Evolutionary conservation across 768 basidiomycete genomes (phyloP), one percentile per base, ranked within the genome.

Genomic region (Zangia roseola): DNA sequence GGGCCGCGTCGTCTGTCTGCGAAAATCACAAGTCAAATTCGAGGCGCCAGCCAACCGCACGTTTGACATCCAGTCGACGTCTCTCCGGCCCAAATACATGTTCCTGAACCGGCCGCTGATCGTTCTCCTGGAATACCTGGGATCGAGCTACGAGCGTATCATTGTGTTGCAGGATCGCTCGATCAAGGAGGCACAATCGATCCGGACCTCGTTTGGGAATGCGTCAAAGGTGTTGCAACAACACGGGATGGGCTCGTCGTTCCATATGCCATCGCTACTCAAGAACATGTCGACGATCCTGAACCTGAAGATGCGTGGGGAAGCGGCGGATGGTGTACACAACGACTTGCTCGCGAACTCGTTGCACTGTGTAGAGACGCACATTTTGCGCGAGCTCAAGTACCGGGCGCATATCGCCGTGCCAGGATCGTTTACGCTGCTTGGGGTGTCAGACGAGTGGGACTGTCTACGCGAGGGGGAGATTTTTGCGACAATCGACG

Each of bases 381-480:
- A 80, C 52, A 68, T 76, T 10, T 63, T 82, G 25, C 71, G 80
- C 6, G 74, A 76, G 41, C 66, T 82, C 59, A 81, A 81, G 57
- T 74, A 74, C 50, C 71, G 74, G 12, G 79, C 72, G 3, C 74
- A 74, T 34, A 81, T 82, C 26, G 70, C 69, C 1, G 71, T 82
- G 5, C 77, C 79, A 1, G 72, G 66, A 7, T 75, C 72, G 26
- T 75, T 63, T 37, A 81, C 79, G 0, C 64, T 82, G 2, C 73
- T 81, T 23, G 81, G 80, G 0, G 77, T 82, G 14, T 72, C 73
- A 7, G 80, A 82, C 52, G 76, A 78, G 35, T 73, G 73, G 69
- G 65, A 68, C 19, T 76, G 73, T 50, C 60, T 81, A 7, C 54
- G 52, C 2, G 73, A 75, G 50, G 73, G 76, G 6, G 72, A 79